A percentile compares a stretch with the other conserved stretches of the same genome.
Conservation (phyloP, 2,329 filamentous ascomycete species). For the Microsporum canis region DNA sequence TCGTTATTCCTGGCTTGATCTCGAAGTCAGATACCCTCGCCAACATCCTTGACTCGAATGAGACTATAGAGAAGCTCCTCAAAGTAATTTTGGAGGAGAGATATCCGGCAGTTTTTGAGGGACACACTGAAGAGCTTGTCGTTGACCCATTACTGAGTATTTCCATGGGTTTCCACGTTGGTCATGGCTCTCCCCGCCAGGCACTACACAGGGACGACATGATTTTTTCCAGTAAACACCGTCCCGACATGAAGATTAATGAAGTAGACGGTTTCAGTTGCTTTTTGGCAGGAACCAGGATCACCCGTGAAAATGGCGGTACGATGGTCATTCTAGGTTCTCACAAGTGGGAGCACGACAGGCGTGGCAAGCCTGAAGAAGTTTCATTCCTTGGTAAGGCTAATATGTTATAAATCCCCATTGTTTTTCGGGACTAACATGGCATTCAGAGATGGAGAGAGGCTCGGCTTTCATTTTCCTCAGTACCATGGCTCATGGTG, state of each 20-base stretch:
- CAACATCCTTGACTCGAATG: slow-evolving; percentile 3
- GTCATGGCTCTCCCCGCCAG: background rate
- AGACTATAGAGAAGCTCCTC: slow-evolving; percentile 1
- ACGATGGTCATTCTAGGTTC: slow-evolving; percentile 5
- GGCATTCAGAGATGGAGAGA: slow-evolving; percentile 2
- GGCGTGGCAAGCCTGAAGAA: background rate
- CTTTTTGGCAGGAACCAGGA: background rate
- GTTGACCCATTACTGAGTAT: slow-evolving; percentile 2
- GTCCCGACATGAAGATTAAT: slow-evolving; percentile 2
- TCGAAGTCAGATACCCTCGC: background rate
- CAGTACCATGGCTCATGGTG: background rate
- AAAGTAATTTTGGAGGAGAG: background rate
- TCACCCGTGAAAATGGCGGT: slow-evolving; percentile 1
- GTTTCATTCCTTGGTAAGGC: slow-evolving; percentile 3
- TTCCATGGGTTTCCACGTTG: background rate
- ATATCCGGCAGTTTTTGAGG: slow-evolving; percentile 1
- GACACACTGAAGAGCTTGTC: slow-evolving; percentile 3
- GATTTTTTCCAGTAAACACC: slow-evolving; percentile 4
- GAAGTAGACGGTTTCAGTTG: slow-evolving; percentile 5
- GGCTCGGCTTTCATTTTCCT: slow-evolving; percentile 4
- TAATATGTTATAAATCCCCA: background rate
- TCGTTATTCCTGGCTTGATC: slow-evolving; percentile 1
- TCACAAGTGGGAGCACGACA: slow-evolving; percentile 5
- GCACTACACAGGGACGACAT: slow-evolving; percentile 3
- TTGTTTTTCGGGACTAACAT: background rate